phyloP scores from a whole-genome alignment of 306 rosid genomes.

The Morella rubra region DNA sequence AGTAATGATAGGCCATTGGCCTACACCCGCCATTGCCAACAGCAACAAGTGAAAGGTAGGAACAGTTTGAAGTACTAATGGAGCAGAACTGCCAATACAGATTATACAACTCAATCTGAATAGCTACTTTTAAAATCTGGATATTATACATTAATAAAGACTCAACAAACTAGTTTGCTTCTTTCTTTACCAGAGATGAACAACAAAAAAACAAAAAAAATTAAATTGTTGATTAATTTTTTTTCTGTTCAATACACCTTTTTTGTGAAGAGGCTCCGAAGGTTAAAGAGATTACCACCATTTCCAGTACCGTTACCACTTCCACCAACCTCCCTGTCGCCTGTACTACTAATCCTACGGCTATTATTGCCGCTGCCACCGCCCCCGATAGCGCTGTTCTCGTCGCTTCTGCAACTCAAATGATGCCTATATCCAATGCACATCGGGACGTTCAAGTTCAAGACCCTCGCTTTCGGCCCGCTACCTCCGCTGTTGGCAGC shows the following conservation, averaged over 20 bases:
- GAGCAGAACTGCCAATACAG: no score
- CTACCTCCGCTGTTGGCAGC: conserved; percentile 5
- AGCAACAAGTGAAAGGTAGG: no score
- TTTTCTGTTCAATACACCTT: conserved; percentile 37
- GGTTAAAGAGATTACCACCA: conserved; percentile 66
- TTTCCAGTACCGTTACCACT: conserved; percentile 33
- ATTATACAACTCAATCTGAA: no score
- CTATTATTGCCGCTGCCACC: conserved; percentile 5
- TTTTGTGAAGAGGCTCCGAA: conserved; percentile 74
- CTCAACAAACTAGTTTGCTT: background rate
- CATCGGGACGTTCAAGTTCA: conserved; percentile 82
- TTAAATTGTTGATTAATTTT: conserved; percentile 22
- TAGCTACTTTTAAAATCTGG: no score
- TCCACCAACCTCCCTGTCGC: conserved; percentile 25
- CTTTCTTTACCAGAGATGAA: background rate
- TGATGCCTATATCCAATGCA: conserved; percentile 71
- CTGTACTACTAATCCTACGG: conserved; percentile 12
- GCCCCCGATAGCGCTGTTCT: conserved; percentile 35
- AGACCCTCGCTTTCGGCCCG: conserved; percentile 43
- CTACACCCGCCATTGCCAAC: no score
- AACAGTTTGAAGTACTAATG: no score
- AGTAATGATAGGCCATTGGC: background rate
- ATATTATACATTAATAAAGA: no score
- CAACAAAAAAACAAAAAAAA: background rate
- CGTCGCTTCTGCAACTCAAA: conserved; percentile 70